Conservation (phyloP, 495 filamentous ascomycete genomes). For the Parathielavia appendiculata region DNA sequence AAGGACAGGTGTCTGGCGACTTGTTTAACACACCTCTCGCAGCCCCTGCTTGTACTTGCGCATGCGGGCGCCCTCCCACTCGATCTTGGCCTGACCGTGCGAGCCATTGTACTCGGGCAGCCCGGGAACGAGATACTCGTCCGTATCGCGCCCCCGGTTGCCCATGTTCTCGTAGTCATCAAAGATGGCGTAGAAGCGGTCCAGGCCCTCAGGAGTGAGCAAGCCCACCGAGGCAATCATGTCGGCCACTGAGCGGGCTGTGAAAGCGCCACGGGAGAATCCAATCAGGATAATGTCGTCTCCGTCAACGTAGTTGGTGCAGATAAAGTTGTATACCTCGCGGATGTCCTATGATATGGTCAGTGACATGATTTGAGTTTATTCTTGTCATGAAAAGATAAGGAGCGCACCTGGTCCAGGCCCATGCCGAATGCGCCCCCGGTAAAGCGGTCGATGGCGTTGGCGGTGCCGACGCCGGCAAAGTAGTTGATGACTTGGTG, state of each 20-base stretch:
- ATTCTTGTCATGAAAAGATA: no score
- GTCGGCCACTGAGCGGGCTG: conserved; percentile 56
- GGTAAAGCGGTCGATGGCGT: conserved; percentile 41
- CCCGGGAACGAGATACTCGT: conserved; percentile 21
- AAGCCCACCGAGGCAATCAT: conserved; percentile 57
- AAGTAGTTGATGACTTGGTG: conserved; percentile 44
- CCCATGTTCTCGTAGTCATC: conserved; percentile 44
- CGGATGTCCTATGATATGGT: conserved; percentile 46
- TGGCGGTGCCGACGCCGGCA: conserved; percentile 41
- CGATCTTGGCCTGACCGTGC: conserved; percentile 26
- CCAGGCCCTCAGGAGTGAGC: conserved; percentile 55
- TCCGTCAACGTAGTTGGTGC: conserved; percentile 56
- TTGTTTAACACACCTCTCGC: conserved; percentile 11
- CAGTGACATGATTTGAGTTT: no score
- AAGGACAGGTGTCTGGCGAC: no score
- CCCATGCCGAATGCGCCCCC: conserved; percentile 47
- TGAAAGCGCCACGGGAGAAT: conserved; percentile 67
- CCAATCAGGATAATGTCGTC: conserved; percentile 65
- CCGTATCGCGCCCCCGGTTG: conserved; percentile 11
- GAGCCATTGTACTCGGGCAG: conserved; percentile 22
- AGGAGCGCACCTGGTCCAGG: conserved; percentile 25
- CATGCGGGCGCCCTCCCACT: conserved; percentile 29
- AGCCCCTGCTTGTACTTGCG: conserved; percentile 26
- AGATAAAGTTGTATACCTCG: conserved; percentile 60
- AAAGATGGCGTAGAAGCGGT: conserved; percentile 55